A percentile compares a stretch with the other conserved stretches of the same genome.
phyloP scores from a whole-genome alignment of 495 filamentous ascomycete genomes.

The Penicillium waksmanii region DNA sequence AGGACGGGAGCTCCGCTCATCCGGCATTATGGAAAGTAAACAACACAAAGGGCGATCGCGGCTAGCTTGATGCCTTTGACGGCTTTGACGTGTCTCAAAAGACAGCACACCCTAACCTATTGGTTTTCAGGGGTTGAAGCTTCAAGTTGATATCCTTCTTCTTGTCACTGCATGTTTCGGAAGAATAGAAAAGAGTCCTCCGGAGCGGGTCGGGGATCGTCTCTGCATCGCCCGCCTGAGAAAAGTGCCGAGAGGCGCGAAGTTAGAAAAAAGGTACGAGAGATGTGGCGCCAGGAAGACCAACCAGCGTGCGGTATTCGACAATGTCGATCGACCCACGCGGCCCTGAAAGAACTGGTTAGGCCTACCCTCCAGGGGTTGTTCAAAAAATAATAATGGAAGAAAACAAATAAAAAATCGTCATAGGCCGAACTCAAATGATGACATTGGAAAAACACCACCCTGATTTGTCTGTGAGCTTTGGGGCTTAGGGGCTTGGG shows the following conservation, averaged over 20 bases:
- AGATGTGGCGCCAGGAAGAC: not conserved
- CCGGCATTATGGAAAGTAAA: not conserved
- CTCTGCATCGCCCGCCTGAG: not conserved
- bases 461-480: not conserved
- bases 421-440: not conserved
- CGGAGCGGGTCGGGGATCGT: not conserved
- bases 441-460: not conserved
- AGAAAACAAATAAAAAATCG: slow-evolving; percentile 3
- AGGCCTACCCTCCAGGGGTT: not conserved
- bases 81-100: slow-evolving; percentile 1
- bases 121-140: no score
- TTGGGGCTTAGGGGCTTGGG: not conserved
- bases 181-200: not conserved
- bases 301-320: not conserved
- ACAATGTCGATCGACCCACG: slow-evolving; percentile 3
- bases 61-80: not conserved
- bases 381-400: not conserved
- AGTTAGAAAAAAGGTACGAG: slow-evolving; percentile 2
- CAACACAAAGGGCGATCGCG: slow-evolving; percentile 1
- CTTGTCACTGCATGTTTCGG: not conserved
- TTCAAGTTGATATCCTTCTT: no score
- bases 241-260: not conserved
- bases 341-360: not conserved
- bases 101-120: not conserved
- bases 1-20: not conserved